Conservation (phyloP, 2,329 filamentous ascomycete genomes). For the Fragosphaeria purpurea region DNA sequence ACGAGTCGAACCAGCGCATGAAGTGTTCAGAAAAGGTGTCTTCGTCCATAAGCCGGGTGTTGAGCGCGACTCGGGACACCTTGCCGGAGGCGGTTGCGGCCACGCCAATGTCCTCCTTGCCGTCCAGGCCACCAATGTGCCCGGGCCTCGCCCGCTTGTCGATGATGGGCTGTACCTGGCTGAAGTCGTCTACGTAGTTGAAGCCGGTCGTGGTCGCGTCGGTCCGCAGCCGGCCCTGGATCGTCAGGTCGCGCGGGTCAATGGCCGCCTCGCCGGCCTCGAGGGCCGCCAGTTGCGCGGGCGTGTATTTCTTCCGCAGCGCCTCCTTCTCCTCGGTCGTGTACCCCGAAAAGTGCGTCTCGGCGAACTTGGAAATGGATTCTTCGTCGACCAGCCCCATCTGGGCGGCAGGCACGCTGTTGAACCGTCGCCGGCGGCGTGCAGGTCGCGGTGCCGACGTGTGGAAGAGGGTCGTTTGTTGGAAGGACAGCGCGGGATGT, state of each 20-base stretch:
- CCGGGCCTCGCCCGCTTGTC: slow-evolving; percentile 48
- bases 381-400: slow-evolving; percentile 39
- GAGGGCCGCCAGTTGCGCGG: slow-evolving; percentile 72
- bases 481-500: not conserved
- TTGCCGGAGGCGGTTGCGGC: slow-evolving; percentile 35
- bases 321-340: slow-evolving; percentile 52
- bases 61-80: not conserved
- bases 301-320: slow-evolving; percentile 61
- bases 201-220: slow-evolving; percentile 56
- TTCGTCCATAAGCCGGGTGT: slow-evolving; percentile 48
- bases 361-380: slow-evolving; percentile 33
- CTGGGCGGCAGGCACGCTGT: slow-evolving; percentile 40
- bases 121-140: too few relatives aligned
- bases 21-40: slow-evolving; percentile 54
- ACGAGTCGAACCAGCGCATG: slow-evolving; percentile 32
- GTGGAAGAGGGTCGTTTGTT: slow-evolving; percentile 31
- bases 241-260: slow-evolving; percentile 60
- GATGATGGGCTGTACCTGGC: slow-evolving; percentile 63
- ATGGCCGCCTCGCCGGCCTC: slow-evolving; percentile 71
- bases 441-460: slow-evolving; percentile 37
- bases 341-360: slow-evolving; percentile 51
- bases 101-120: slow-evolving; percentile 23
- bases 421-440: slow-evolving; percentile 39
- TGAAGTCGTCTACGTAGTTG: slow-evolving; percentile 75
- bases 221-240: slow-evolving; percentile 59